A percentile compares a stretch with the other conserved stretches of the same genome.
Evolutionary conservation across 345 rosid genomes (phyloP).

Genomic region (Salix suchowensis): DNA sequence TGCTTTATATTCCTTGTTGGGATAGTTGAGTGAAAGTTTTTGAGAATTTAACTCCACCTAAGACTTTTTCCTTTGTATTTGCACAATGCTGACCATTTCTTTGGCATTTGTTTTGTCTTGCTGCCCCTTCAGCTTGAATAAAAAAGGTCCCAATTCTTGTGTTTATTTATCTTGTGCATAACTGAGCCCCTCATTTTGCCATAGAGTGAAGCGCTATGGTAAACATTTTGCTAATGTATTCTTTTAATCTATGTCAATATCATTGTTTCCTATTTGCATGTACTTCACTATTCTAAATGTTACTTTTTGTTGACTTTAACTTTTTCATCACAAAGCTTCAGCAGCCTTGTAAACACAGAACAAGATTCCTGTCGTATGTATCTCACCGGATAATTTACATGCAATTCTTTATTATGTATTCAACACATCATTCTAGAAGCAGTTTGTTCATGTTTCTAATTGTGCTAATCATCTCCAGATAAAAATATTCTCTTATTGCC

Average conservation of each 20-base stretch:
- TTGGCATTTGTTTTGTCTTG: slow-evolving; percentile 2
- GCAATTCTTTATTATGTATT: neutral
- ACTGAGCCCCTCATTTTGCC: neutral
- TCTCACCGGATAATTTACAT: neutral
- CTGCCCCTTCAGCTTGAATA: neutral
- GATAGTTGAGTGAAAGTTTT: neutral
- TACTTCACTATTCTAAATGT: neutral
- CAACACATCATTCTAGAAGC: neutral
- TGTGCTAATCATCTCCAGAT: neutral
- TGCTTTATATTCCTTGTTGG: neutral
- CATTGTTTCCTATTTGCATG: neutral
- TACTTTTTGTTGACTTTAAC: neutral
- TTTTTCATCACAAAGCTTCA: neutral
- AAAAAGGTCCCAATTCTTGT: neutral
- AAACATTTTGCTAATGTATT: neutral
- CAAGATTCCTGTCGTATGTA: neutral
- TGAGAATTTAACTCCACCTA: neutral
- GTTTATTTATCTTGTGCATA: neutral
- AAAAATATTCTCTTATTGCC: neutral
- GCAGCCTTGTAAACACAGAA: neutral
- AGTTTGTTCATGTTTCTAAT: neutral
- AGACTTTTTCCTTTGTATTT: neutral
- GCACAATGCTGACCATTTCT: neutral
- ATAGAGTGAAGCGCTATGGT: neutral
- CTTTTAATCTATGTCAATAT: neutral